A percentile compares a stretch with the other conserved stretches of the same genome.
Conservation (phyloP, 225 moss, liverwort and hornwort species). For the Lunularia cruciata region DNA sequence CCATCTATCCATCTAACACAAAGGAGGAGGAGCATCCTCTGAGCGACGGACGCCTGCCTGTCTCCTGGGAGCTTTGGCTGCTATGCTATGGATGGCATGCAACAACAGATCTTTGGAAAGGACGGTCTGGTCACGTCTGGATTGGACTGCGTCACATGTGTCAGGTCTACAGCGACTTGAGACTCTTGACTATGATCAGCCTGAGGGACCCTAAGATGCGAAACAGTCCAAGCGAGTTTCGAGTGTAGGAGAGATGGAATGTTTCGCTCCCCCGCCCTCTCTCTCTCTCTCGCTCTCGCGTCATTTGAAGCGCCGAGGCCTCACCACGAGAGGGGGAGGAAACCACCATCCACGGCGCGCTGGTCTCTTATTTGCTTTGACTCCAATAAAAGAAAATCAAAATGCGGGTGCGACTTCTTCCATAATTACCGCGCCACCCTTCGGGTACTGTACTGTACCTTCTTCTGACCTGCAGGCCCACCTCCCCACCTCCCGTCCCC, state of each 20-base stretch:
- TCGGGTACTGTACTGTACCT: constrained; percentile 13
- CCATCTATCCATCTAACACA: background rate
- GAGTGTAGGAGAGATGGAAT: background rate
- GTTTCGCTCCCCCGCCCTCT: background rate
- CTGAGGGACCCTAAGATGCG: background rate
- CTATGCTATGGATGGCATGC: constrained; percentile 7
- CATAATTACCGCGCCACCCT: constrained; percentile 16
- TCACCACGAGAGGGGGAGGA: background rate
- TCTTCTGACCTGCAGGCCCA: constrained; percentile 15
- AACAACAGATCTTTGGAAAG: background rate
- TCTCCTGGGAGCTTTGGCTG: too few species aligned
- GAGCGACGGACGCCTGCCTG: constrained; percentile 10
- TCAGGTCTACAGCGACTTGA: background rate
- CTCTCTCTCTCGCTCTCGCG: background rate
- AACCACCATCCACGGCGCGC: background rate
- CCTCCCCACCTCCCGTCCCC: constrained; percentile 12
- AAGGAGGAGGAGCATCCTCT: background rate
- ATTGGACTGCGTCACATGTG: constrained; percentile 9
- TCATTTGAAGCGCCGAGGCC: background rate
- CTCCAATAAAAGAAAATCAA: constrained; percentile 9
- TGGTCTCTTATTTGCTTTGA: constrained; percentile 21
- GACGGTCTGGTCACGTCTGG: background rate
- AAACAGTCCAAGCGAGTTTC: constrained; percentile 7
- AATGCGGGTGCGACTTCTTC: constrained; percentile 4
- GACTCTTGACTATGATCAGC: constrained; percentile 5